Evolutionary conservation across 2,329 filamentous ascomycete species (phyloP), one percentile per base, ranked within the genome.

Genomic region (Stemphylium lycopersici): DNA sequence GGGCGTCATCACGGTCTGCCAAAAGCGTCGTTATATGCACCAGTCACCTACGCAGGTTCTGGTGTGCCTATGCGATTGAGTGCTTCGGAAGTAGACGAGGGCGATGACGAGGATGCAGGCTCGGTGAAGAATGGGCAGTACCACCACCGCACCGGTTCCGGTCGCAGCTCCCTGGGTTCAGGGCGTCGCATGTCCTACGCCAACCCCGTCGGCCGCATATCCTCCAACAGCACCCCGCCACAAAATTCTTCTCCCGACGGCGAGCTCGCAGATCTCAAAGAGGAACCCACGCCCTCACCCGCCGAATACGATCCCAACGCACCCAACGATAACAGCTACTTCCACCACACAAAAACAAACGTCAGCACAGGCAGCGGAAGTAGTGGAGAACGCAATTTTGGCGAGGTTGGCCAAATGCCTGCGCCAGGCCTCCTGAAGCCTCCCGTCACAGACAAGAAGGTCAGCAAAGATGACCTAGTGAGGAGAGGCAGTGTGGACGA

Each of bases 21-120:
- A 7, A 90, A 87, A 37, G 85, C 91, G 3, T 86, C 90, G 7
- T 88, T 90, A 34, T 96, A 96, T 73, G 87, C 87, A 8, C 88
- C 90, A 2, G 89, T 88, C 52, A 93, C 93, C 55, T 77, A 88
- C 49, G 80, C 84, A 52, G 89, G 91, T 56, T 89, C 88, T 36
- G 92, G 91, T 49, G 93, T 98, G 34, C 95, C 95, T 2, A 86
- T 97, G 76, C 88, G 95, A 38, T 81, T 99, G 58, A 96, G 91
- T 73, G 93, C 95, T n/a, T 96, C 90, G 45, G 95, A 99, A 75
- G 90, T 98, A 12, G 92, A 96, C 67, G 91, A 90, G 62, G 92
- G 88, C 62, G 91, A 93, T 66, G 91, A 88, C 70, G 90, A 91
- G 47, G 88, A 91, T 39, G 90, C 64, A 75, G 79, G 63, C 38